These are phyloP conservation scores for Cyclostephanos invisitatus DNA, from an alignment of 108 stramenopile species.

Conservation along the genomic window DNA sequence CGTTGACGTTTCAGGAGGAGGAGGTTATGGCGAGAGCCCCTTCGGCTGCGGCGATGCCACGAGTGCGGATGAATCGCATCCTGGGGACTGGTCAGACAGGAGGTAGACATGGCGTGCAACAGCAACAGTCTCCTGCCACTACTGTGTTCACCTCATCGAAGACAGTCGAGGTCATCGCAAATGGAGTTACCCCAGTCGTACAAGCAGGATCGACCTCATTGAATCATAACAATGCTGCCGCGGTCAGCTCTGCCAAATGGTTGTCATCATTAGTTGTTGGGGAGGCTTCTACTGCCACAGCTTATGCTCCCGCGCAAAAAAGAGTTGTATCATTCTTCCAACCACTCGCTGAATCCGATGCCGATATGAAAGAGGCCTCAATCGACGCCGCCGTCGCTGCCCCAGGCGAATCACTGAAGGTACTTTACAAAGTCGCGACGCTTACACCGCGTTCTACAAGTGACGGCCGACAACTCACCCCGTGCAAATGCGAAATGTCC, in stretches of 20 bases:
- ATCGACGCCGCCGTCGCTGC: neutral
- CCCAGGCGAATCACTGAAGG: neutral
- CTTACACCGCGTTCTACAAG: neutral
- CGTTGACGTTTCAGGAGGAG: conserved; percentile 5
- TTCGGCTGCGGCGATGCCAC: conserved; percentile 4
- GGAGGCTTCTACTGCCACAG: neutral
- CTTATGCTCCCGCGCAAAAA: neutral
- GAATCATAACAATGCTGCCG: neutral
- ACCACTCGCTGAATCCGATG: neutral
- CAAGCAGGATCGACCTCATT: neutral
- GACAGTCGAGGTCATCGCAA: neutral
- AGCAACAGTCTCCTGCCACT: neutral
- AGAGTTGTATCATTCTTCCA: neutral
- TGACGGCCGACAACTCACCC: conserved; percentile 5
- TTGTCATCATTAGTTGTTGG: neutral
- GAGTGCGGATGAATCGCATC: conserved; percentile 41
- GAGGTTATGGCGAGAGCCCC: neutral
- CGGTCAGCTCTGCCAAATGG: neutral
- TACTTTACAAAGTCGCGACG: conserved; percentile 10
- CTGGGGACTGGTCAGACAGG: conserved; percentile 41
- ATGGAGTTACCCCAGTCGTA: neutral
- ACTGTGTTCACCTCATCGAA: neutral
- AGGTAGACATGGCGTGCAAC: conserved; percentile 10
- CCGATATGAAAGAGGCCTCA: neutral
- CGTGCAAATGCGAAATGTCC: conserved; percentile 5